These are phyloP conservation scores for Actinidia chinensis DNA, from an alignment of 179 eudicot species.

Conservation along the genomic window DNA sequence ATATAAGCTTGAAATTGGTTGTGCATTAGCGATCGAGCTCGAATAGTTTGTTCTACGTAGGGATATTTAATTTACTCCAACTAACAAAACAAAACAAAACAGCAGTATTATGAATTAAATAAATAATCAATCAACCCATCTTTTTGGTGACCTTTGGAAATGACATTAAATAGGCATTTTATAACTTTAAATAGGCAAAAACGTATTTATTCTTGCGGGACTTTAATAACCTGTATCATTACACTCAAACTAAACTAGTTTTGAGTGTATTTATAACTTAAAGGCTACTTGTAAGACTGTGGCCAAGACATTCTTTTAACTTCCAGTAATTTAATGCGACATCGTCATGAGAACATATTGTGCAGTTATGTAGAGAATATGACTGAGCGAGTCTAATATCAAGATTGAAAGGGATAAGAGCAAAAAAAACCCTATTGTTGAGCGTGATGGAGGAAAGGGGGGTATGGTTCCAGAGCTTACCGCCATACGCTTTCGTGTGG, in stretches of 20 bases:
- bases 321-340: background rate
- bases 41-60: too few species aligned
- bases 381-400: background rate
- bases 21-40: too few species aligned
- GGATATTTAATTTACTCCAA: constrained; percentile 1
- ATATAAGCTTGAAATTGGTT: too few species aligned
- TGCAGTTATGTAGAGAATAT: background rate
- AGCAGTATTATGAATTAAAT: background rate
- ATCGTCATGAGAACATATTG: background rate
- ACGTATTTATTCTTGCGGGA: too few species aligned
- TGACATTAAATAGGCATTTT: too few species aligned
- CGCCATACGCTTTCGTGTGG: background rate
- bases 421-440: background rate
- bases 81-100: constrained; percentile 3
- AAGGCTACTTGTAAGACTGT: background rate
- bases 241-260: too few species aligned
- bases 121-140: background rate
- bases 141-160: constrained; percentile 2
- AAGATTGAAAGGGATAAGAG: background rate
- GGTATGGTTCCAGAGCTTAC: background rate
- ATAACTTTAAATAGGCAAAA: too few species aligned
- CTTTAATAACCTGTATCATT: too few species aligned
- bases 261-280: too few species aligned
- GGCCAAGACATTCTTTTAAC: background rate
- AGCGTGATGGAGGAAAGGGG: background rate